Base-by-base conservation (phyloP, 1,139 yeast genomes). In the Eremothecium cymbalariae region DNA sequence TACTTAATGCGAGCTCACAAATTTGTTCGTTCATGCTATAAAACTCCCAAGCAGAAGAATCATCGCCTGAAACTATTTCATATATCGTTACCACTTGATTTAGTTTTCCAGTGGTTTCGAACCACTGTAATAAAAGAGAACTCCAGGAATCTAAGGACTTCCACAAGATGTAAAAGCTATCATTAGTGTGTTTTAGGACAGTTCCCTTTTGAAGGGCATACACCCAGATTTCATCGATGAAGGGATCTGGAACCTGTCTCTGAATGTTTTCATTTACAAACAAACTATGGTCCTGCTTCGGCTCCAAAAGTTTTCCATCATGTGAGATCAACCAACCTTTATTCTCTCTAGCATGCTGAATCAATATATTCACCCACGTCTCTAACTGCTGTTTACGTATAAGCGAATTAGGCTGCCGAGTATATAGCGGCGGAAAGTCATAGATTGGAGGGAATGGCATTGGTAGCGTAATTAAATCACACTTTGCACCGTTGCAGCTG, bases 371-470 rank as follows among this genome's bases (percentile, higher is more conserved):
- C 8, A 60, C 59, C 90, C 90, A 80, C 35, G 72, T 69, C 13
- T 60, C 57, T 17, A 71, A 55, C 51, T 90, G 98, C 15, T 85
- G 77, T 24, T 71, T 68, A 62, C 82, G 72, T 2, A 94, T 79
- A 13, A 84, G 76, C 29, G 76, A 71, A 50, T 90, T 90, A 23
- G 93, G 86, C 58, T 90, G 98, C 40, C 75, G 68, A 4, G 97
- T 90, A 61, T 79, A 90, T 48, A 90, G 73, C 0, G 98, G 98
- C 6, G 96, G 96, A 58, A 85, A 90, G 27, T 78, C 66, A 58
- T 85, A 84, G 26, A 88, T 82, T 33, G 76, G 66, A 6, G 95
- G 95, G 50, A 76, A 35, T 28, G 36, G 20, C 13, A 12, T 32
- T 7, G 34, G 26, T 34, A 31, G n/a, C n/a, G n/a, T n/a, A n/a